Evolutionary conservation across 2,329 filamentous ascomycete species (phyloP).

Genomic region (Aspergillus sp.): DNA sequence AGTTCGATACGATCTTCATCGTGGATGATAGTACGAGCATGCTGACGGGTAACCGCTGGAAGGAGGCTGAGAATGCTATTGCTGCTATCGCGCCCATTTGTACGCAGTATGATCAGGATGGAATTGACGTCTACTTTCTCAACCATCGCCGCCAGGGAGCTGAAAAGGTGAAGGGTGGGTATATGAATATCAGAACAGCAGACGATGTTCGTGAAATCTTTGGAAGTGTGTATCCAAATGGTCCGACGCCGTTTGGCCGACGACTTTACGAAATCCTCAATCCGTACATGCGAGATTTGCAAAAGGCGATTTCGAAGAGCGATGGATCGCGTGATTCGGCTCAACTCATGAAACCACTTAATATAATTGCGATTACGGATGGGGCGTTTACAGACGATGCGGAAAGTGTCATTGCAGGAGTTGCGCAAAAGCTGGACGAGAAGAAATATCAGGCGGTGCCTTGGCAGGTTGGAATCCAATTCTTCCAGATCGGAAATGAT

Average conservation of each 20-base stretch:
- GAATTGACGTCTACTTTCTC: conserved; percentile 88
- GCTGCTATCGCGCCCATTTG: conserved; percentile 78
- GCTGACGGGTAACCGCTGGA: conserved; percentile 78
- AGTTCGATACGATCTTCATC: conserved; percentile 85
- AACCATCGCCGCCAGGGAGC: conserved; percentile 61
- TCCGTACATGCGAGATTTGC: conserved; percentile 66
- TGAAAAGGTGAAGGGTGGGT: conserved; percentile 54
- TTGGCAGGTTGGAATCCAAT: conserved; percentile 89
- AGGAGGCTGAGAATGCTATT: conserved; percentile 70
- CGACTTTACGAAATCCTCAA: conserved; percentile 71
- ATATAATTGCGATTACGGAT: conserved; percentile 92
- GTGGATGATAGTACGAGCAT: conserved; percentile 94
- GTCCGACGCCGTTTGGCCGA: conserved; percentile 73
- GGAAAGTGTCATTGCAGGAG: conserved; percentile 66
- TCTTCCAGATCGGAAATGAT: conserved; percentile 89
- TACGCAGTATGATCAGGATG: conserved; percentile 75
- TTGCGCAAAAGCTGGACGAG: conserved; percentile 65
- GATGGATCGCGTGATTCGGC: conserved; percentile 5
- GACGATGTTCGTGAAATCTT: conserved; percentile 70
- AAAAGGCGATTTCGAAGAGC: conserved; percentile 45
- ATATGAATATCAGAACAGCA: conserved; percentile 64
- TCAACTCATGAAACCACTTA: conserved; percentile 69
- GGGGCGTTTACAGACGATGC: conserved; percentile 79
- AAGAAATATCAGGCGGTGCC: conserved; percentile 59
- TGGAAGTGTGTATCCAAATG: conserved; percentile 61